Base-by-base conservation (phyloP, 2,329 filamentous ascomycete species). In the Clonostachys sp. region DNA sequence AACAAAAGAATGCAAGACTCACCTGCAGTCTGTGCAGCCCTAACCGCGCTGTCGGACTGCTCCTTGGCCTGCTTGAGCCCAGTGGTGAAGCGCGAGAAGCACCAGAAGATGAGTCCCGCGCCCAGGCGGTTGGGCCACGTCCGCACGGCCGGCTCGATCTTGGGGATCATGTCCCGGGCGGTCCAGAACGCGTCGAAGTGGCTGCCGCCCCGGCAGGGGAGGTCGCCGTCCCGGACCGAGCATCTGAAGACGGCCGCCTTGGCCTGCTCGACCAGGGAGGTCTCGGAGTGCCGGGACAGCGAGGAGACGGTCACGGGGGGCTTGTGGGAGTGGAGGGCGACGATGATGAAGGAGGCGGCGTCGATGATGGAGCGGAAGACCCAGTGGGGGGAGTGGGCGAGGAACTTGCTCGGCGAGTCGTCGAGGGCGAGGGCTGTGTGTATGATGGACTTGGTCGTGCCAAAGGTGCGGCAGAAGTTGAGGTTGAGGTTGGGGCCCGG, bases 171-270 rank as follows among this genome's bases (percentile, higher is more conserved):
- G 48, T 64, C 61, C 20, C 66, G 63, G 42, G 69, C 60, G 33
- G 61, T 65, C 74, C 70, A 78, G 48, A 68, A 80, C 2, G 71
- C 71, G 55, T 78, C 74, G 41, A 79, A 62, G 50, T 80, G 70
- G 48, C 67, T 64, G 36, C 66, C 61, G 1, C 66, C 66, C 14
- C 77, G 70, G 41, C 64, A 60, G 2, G 75, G 65, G 3, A 81
- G 63, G 54, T 81, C 77, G 17, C 62, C 68, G 12, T 79, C 75
- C 47, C 70, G 62, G 16, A 80, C 62, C 4, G 70, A 72, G 54
- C 72, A 76, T 33, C 61, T 61, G 36, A 67, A 58, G 36, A 73
- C 57, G 5, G 70, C 65, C 14, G 58, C 52, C 34, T 72, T 58
- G 43, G 62, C 57, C 16, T 61, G 59, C 18, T 60, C 53, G 17